Percentiles rank a stretch among this genome's conserved stretches.
These are phyloP conservation scores for Scutellaria minor DNA, from an alignment of 257 asterid genomes.

Conservation along the genomic window DNA sequence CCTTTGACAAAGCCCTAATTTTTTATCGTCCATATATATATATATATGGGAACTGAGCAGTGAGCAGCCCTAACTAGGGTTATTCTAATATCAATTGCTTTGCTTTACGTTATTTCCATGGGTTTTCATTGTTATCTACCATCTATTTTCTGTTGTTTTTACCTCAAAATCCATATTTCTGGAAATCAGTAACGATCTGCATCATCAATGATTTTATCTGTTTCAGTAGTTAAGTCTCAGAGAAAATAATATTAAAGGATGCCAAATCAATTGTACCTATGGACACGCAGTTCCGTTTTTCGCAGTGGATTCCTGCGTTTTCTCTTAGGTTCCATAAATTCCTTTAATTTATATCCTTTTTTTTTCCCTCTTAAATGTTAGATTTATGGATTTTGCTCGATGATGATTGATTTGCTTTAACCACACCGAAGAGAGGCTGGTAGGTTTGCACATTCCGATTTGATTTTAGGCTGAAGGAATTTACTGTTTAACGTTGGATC, in stretches of 20 bases:
- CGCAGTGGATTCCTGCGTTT: conserved; percentile 60
- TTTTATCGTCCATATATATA: too few species aligned
- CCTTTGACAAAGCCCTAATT: too few species aligned
- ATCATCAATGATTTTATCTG: conserved; percentile 51
- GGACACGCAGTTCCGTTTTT: conserved; percentile 66
- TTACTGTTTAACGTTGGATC: conserved; percentile 22
- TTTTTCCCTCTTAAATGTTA: neutral
- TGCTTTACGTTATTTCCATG: too few species aligned
- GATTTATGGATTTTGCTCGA: conserved; percentile 41
- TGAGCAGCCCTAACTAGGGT: too few species aligned
- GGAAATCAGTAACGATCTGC: conserved; percentile 21
- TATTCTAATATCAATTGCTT: too few species aligned
- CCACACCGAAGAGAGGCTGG: conserved; percentile 70
- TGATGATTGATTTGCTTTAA: conserved; percentile 85
- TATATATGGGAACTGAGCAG: too few species aligned
- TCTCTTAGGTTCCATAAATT: conserved; percentile 67
- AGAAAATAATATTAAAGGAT: conserved; percentile 44
- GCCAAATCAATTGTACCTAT: conserved; percentile 58
- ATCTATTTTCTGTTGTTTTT: too few species aligned
- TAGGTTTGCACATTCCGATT: conserved; percentile 35
- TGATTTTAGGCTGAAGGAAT: conserved; percentile 45
- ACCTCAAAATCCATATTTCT: neutral
- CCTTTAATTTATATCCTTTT: too few species aligned
- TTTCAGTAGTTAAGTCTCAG: conserved; percentile 31
- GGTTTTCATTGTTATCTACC: neutral